These are phyloP conservation scores for Debaryomyces udenii DNA, from an alignment of 1,139 yeast genomes.

Conservation along the genomic window DNA sequence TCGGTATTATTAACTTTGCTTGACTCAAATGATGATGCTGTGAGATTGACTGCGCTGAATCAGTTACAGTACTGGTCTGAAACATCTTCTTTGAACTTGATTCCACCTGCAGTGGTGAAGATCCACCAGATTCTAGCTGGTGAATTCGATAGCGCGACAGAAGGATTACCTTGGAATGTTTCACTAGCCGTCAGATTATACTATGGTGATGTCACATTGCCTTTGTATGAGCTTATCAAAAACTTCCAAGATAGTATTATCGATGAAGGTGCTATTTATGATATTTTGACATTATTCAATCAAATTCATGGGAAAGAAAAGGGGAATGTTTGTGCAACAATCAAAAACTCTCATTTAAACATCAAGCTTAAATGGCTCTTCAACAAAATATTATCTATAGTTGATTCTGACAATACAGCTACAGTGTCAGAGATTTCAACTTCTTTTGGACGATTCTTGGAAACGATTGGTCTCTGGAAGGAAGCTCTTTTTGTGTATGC, in stretches of 20 bases:
- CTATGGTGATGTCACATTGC: constrained; percentile 57
- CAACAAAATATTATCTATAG: constrained; percentile 40
- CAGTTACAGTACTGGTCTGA: constrained; percentile 71
- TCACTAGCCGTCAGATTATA: constrained; percentile 60
- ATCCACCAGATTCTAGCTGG: constrained; percentile 73
- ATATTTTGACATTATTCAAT: constrained; percentile 27
- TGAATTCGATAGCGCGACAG: constrained; percentile 39
- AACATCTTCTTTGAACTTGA: constrained; percentile 37
- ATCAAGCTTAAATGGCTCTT: constrained; percentile 58
- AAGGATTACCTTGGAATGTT: constrained; percentile 67
- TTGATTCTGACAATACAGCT: constrained; percentile 32
- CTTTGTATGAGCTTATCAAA: constrained; percentile 42
- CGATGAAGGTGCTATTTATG: constrained; percentile 19
- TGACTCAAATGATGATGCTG: constrained; percentile 67
- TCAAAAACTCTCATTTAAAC: constrained; percentile 23
- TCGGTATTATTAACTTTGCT: constrained; percentile 70
- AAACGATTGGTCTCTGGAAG: constrained; percentile 49
- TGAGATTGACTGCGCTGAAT: constrained; percentile 54
- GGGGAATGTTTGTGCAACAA: constrained; percentile 12
- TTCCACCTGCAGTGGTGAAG: constrained; percentile 58
- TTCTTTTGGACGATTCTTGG: constrained; percentile 57
- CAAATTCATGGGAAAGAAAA: constrained; percentile 11
- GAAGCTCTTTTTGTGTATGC: constrained; percentile 66
- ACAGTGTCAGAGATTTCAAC: constrained; percentile 33
- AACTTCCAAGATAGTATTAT: constrained; percentile 17